Evolutionary conservation across 169 alveolate species (phyloP).

Genomic region (Plasmodium cynomolgi): DNA sequence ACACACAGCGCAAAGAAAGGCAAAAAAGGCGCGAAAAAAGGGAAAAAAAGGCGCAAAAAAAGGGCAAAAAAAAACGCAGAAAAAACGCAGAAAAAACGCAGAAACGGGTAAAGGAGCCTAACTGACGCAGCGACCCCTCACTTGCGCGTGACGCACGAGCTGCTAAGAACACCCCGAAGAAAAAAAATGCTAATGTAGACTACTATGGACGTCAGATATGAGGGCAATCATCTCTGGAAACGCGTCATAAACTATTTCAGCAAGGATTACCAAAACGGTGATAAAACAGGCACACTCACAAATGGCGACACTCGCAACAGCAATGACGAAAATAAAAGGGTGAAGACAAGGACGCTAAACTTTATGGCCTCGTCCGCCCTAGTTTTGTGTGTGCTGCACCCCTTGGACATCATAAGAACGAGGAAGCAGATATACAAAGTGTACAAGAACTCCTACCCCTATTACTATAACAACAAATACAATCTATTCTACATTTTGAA

Average conservation of each 20-base stretch:
- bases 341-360: conserved; percentile 55
- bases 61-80: not conserved
- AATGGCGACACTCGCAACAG: not conserved
- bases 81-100: not conserved
- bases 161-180: not conserved
- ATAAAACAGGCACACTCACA: not conserved
- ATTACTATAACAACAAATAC: conserved; percentile 71
- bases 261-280: not conserved
- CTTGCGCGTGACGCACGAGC: not conserved
- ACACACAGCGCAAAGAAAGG: not conserved
- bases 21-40: not conserved
- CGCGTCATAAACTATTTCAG: not conserved
- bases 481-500: conserved; percentile 52
- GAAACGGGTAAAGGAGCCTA: not conserved
- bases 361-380: conserved; percentile 64
- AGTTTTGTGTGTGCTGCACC: conserved; percentile 58
- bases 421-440: conserved; percentile 70
- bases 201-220: conserved; percentile 60
- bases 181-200: conserved; percentile 16
- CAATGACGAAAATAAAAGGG: conserved; percentile 17
- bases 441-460: conserved; percentile 70
- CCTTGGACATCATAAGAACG: conserved; percentile 66
- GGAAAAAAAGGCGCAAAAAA: not conserved
- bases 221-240: conserved; percentile 7
- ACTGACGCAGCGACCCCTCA: not conserved